Base-by-base conservation (phyloP, 1,284 basidiomycete species). In the Vanrija pseudolonga region DNA sequence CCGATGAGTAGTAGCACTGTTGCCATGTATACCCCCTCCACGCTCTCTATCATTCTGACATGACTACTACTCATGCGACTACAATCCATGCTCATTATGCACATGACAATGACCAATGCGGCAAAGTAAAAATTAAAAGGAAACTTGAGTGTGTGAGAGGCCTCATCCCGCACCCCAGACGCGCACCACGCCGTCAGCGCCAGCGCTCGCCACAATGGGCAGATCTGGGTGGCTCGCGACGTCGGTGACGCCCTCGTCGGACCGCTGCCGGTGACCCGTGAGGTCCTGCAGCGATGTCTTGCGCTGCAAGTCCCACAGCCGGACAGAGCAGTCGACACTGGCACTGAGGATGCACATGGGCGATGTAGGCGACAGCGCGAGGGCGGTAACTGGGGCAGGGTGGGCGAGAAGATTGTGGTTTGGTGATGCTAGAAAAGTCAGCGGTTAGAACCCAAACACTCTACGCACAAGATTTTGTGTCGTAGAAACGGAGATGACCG, bases 131-230 rank as follows among this genome's bases (percentile, higher is more conserved):
- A 52, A 46, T 38, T 52, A 46, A 43, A 46, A n/a, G n/a, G n/a
- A 20, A 38, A 37, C 24, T 43, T 28, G 48, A 24, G 32, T 44
- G 17, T 14, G 37, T 24, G 22, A 8, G 15, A n/a, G 6, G 43
- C 28, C n/a, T 41, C 20, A 18, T 17, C 58, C 60, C 18, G 65
- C 59, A 1, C 68, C 66, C 73, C 73, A 97, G 44, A 98, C 80
- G 73, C 93, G 91, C 57, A 97, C 85, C 24, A 92, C 86, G n/a
- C 93, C 92, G 76, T 98, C 94, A 8, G 92, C 91, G 18, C 94
- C 94, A 6, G 90, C 89, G 68, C 89, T 93, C 11, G 88, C 91
- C 81, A 97, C 85, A 71, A 92, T 85, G 18, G 90, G 89, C 55
- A 93, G 77, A 53, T 86, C 84, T 8, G 88, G 84, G 71, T 94